Base-by-base conservation (phyloP, 2,329 filamentous ascomycete species). In the Trichoderma gracile region DNA sequence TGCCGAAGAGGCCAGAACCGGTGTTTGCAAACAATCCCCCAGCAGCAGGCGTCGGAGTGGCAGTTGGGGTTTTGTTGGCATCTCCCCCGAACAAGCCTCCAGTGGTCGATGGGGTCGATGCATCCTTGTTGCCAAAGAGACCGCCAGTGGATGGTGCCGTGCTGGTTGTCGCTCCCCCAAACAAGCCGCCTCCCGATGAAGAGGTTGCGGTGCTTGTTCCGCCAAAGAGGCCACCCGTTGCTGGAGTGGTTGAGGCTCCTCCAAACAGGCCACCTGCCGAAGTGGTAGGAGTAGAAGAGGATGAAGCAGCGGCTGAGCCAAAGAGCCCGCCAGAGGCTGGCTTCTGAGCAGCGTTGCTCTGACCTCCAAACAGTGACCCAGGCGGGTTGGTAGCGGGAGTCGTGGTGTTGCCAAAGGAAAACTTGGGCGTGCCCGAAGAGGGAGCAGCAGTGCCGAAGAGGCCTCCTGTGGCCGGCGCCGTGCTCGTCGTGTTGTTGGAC, bases 331-430 rank as follows among this genome's bases (percentile, higher is more conserved):
- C 69, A 17, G 68, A 62, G 27, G 68, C 66, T 12, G 75, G 69
- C 55, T 74, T 75, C 40, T 72, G 68, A 25, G 71, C 69, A 30
- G 69, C 66, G 68, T 70, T 66, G 67, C 74, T 71, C 65, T 74
- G 72, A 27, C 59, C 58, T 53, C 76, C 75, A 66, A 78, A 77
- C 43, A 78, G 57, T 42, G 63, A 61, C 63, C 68, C 69, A 55
- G 73, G 65, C 21, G 64, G 71, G 40, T 70, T 71, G 5, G 75
- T 63, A 10, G 76, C 68, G 14, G 76, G 72, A 19, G 73, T 67
- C n/a, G 70, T 65, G 40, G 69, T 65, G 40, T 68, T 67, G 46
- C 70, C 77, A 66, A 84, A 84, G 10, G 77, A 77, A 70, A 83
- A 82, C 9, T 68, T 65, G 25, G 79, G 69, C 25, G 75, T 68